These are phyloP conservation scores for Cyberlindnera veronae DNA, from an alignment of 805 yeast genomes.

Conservation along the genomic window DNA sequence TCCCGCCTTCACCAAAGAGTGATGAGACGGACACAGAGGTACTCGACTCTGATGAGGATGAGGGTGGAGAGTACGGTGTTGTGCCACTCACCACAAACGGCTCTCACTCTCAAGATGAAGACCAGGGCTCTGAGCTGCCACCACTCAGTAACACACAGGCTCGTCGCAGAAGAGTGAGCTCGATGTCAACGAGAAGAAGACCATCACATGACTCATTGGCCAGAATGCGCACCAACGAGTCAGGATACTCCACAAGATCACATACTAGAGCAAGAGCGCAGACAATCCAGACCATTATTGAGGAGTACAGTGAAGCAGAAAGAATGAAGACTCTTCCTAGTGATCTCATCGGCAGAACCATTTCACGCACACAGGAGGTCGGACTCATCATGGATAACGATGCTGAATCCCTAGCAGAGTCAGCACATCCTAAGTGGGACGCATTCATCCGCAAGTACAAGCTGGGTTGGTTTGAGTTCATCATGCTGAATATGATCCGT, in stretches of 20 bases:
- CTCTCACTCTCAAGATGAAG: not conserved
- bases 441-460: conserved; percentile 27
- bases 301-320: conserved; percentile 27
- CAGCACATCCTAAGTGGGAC: conserved; percentile 7
- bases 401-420: not conserved
- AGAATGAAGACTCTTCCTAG: conserved; percentile 12
- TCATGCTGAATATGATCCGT: conserved; percentile 50
- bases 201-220: conserved; percentile 2
- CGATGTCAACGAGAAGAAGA: conserved; percentile 1
- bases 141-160: not conserved
- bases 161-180: conserved; percentile 3
- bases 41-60: not conserved
- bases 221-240: conserved; percentile 10
- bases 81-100: not conserved
- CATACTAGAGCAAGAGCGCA: conserved; percentile 11
- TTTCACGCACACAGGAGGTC: conserved; percentile 22
- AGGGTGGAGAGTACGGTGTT: not conserved
- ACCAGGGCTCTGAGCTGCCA: not conserved
- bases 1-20: too few species aligned
- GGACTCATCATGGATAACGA: conserved; percentile 16
- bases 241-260: conserved; percentile 23
- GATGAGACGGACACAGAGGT: not conserved
- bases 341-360: conserved; percentile 16
- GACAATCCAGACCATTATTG: conserved; percentile 18
- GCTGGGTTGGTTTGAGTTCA: conserved; percentile 34